Evolutionary conservation across 352 stramenopile genomes (phyloP), one percentile per base, ranked within the genome.

Genomic region (Plasmopara muralis): DNA sequence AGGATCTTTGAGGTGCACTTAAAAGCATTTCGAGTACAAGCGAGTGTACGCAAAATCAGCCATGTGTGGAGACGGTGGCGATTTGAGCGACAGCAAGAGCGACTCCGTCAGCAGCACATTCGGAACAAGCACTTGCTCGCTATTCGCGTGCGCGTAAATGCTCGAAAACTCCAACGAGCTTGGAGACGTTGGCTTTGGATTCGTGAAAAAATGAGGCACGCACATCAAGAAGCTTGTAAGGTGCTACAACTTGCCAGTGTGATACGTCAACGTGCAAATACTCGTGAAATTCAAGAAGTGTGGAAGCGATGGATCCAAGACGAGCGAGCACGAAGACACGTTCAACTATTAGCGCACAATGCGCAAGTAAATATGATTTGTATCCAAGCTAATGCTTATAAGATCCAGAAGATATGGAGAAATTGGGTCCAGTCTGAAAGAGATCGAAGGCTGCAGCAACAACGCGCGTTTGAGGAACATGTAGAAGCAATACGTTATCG

Each of bases 41-140:
- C 34, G 0, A 45, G 47, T 25, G 57, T 34, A 6, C 56, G 56
- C 6, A 68, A 58, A 38, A 65, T 68, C n/a, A 55, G 64, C 15
- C 0, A 14, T 20, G 37, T 13, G 3, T 68, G 60, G 55, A 25
- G 20, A 25, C 33, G 39, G 34, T 38, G 35, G 0, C 60, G 52
- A 52, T 9, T 55, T 31, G 2, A 20, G 25, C 6, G 15, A 10
- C 28, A 60, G 30, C 8, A 9, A 9, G 39, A 59, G 13, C 50
- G 39, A 49, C 31, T 1, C 7, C 31, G 31, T 25, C 20, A 25
- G 20, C 20, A 25, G 20, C 20, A 25, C 20, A 25, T 25, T 1
- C 20, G 20, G 20, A 25, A 25, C 20, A 25, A 25, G 20, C 20
- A 3, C 20, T 25, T 25, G 20, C 20, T 25, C 3, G 20, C 20